A percentile compares a stretch with the other conserved stretches of the same genome.
phyloP scores from a whole-genome alignment of 805 yeast genomes.

The Cyberlindnera subsufficiens region DNA sequence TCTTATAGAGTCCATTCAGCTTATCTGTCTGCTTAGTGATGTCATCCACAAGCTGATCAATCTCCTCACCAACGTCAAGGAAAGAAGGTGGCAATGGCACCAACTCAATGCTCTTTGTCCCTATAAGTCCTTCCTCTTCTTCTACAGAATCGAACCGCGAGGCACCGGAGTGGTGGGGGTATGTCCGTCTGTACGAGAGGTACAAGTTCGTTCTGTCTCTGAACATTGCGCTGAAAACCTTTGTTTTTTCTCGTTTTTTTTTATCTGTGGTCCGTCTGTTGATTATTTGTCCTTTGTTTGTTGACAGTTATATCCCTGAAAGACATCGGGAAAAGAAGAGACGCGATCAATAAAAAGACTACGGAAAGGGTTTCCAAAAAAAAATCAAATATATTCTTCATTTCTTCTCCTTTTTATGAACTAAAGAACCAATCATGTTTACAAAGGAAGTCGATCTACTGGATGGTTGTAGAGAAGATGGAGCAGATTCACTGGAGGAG shows the following conservation, averaged over 20 bases:
- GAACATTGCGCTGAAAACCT: conserved; percentile 45
- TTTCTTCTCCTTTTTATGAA: conserved; percentile 20
- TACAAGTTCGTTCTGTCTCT: conserved; percentile 92
- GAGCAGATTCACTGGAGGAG: conserved; percentile 1
- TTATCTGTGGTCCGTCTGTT: too few relatives aligned
- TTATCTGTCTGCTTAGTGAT: conserved; percentile 51
- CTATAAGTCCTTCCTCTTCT: conserved; percentile 27
- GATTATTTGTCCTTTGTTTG: too few relatives aligned
- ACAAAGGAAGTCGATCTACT: conserved; percentile 21
- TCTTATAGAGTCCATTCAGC: conserved; percentile 67
- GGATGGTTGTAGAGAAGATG: conserved; percentile 4
- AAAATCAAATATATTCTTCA: neutral
- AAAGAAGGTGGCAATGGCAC: conserved; percentile 72
- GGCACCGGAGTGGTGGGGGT: conserved; percentile 52
- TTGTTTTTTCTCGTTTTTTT: conserved; percentile 8
- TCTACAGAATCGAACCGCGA: conserved; percentile 22
- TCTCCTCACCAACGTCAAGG: conserved; percentile 64
- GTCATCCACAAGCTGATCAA: conserved; percentile 54
- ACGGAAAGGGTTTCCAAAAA: too few relatives aligned
- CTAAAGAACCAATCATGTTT: conserved; percentile 21
- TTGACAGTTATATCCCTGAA: too few relatives aligned
- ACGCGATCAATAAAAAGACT: too few relatives aligned
- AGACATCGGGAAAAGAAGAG: too few relatives aligned
- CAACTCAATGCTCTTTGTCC: conserved; percentile 42
- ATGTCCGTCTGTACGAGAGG: conserved; percentile 83